phyloP scores from a whole-genome alignment of 805 yeast genomes.

The Limtongozyma cylindracea region DNA sequence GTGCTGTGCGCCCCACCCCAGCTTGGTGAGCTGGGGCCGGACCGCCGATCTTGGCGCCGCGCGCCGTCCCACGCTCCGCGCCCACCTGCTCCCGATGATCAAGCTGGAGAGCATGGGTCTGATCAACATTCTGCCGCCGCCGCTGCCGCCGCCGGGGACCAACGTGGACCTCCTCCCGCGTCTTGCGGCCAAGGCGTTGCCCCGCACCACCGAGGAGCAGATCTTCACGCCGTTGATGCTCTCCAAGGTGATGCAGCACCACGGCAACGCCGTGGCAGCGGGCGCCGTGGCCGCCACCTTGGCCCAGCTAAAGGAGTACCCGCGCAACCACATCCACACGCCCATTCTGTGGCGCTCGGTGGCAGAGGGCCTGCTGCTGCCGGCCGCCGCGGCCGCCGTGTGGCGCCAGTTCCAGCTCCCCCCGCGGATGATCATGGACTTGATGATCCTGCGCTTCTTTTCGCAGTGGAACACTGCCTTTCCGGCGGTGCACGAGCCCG shows the following conservation, averaged over 20 bases:
- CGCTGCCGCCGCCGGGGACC: slow-evolving; percentile 1
- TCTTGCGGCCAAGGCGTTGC: slow-evolving; percentile 44
- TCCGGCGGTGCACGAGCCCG: slow-evolving; percentile 52
- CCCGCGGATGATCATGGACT: slow-evolving; percentile 36
- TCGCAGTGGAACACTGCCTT: slow-evolving; percentile 52
- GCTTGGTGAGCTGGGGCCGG: slow-evolving; percentile 13
- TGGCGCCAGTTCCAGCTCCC: slow-evolving; percentile 11
- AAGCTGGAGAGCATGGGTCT: slow-evolving; percentile 3
- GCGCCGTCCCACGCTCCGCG: slow-evolving; percentile 11
- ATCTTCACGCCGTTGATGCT: slow-evolving; percentile 47
- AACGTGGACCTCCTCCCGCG: slow-evolving; percentile 13
- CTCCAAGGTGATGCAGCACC: slow-evolving; percentile 41
- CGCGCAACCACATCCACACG: too few species aligned
- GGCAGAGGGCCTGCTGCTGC: slow-evolving; percentile 6
- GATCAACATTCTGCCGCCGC: too few species aligned
- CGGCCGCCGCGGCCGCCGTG: slow-evolving; percentile 17
- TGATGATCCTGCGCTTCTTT: slow-evolving; percentile 40
- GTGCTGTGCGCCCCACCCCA: slow-evolving; percentile 17
- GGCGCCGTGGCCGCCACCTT: slow-evolving; percentile 43
- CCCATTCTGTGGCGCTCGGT: too few species aligned
- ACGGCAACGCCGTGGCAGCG: slow-evolving; percentile 51
- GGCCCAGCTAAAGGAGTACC: slow-evolving; percentile 33
- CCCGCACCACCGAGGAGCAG: slow-evolving; percentile 59
- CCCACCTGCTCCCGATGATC: slow-evolving; percentile 17
- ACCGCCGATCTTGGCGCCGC: slow-evolving; percentile 5